Conservation (phyloP, 2,329 filamentous ascomycete genomes). For the Phyllosticta capitalensis region DNA sequence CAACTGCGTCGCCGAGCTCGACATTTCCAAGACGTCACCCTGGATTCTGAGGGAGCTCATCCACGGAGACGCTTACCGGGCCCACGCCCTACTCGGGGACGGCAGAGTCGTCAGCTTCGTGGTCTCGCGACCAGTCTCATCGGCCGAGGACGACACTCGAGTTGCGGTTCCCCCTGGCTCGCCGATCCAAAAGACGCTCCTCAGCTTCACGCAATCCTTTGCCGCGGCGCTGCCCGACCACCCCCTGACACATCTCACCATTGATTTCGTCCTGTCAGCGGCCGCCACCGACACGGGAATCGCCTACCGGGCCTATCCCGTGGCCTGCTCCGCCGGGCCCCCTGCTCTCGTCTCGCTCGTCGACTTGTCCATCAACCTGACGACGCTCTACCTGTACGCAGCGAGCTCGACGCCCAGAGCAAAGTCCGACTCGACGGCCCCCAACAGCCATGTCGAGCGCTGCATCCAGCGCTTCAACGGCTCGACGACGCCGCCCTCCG, state of each 20-base stretch:
- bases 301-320: not conserved
- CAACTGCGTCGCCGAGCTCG: not conserved
- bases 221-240: not conserved
- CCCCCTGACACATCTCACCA: not conserved
- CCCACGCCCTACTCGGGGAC: not conserved
- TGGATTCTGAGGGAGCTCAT: conserved; percentile 6
- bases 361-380: not conserved
- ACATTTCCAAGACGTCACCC: not conserved
- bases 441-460: not conserved
- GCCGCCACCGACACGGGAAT: not conserved
- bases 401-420: not conserved
- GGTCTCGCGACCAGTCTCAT: not conserved
- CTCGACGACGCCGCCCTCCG: not conserved
- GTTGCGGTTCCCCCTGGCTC: not conserved
- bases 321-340: not conserved
- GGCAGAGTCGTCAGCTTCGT: not conserved
- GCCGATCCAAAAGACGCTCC: not conserved
- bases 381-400: not conserved
- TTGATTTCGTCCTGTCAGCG: conserved; percentile 1
- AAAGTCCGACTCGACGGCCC: not conserved
- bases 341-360: not conserved
- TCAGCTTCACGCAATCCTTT: not conserved
- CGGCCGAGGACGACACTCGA: not conserved
- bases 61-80: not conserved
- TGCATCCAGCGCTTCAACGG: not conserved